Base-by-base conservation (phyloP, 2,329 filamentous ascomycete genomes). In the Cordyceps militaris region DNA sequence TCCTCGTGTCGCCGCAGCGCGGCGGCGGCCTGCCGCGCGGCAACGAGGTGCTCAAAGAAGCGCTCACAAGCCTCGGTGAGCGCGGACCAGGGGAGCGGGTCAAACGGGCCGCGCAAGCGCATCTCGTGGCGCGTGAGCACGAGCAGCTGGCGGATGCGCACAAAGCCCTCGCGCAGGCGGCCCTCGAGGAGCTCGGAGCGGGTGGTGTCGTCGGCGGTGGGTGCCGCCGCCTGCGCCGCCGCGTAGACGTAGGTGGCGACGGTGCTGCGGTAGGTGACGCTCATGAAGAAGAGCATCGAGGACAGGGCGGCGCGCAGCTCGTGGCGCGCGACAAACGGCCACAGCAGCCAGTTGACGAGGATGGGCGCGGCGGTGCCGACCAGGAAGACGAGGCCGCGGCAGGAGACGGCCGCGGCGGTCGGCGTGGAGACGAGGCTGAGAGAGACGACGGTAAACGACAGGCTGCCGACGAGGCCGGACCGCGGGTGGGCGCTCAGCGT, bases 281-380 rank as follows among this genome's bases (percentile, higher is more conserved):
- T 81, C 59, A 78, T 75, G 63, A 82, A 82, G 50, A 83, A 79
- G 62, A 84, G 71, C 79, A 82, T 84, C 2, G 75, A 72, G 0
- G 80, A 79, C 2, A 83, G 66, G 0, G 79, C 80, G 59, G 77
- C 79, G 23, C 81, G 71, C 14, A 85, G 72, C 64, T 84, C 81
- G 62, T 83, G 81, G 13, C 82, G 73, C 11, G 82, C 81, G 5
- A 84, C 74, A 61, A 85, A 85, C 2, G 82, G 82, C 82, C 82
- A 85, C 3, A 85, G 68, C 13, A 81, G 63, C 81, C 80, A 84
- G 61, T 83, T 84, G 14, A 83, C 75, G 1, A 81, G 60, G 11
- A 84, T 72, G 0, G 81, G 79, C 1, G 77, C 73, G 1, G 79
- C 71, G 3, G 81, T 77, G 2, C 81, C 82, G 23, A 82, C 66